phyloP scores from a whole-genome alignment of 345 rosid species.

The Hirschfeldia incana region DNA sequence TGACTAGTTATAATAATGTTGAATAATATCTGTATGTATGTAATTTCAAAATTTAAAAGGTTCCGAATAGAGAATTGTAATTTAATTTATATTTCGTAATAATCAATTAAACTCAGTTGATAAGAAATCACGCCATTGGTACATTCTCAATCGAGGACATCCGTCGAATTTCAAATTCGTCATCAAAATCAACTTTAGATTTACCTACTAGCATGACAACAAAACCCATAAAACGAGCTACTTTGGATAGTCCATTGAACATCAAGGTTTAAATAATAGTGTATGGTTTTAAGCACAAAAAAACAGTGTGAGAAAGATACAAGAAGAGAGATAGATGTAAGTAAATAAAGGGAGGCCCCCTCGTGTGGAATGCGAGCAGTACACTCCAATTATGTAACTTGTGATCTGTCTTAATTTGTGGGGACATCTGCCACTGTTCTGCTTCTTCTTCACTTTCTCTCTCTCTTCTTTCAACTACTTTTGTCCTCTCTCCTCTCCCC shows the following conservation, averaged over 20 bases:
- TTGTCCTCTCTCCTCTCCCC: conserved; percentile 29
- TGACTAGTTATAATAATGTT: neutral
- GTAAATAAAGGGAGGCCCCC: conserved; percentile 26
- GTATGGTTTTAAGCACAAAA: no score
- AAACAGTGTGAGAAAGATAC: neutral
- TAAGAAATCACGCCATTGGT: neutral
- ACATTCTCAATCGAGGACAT: neutral
- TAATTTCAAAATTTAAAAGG: neutral
- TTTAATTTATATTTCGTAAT: neutral
- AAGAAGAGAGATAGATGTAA: neutral
- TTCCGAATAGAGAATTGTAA: neutral
- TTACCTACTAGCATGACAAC: neutral
- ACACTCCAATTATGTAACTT: conserved; percentile 40
- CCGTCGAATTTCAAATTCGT: neutral
- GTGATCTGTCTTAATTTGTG: conserved; percentile 40
- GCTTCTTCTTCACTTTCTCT: conserved; percentile 27
- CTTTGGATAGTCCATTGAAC: conserved; percentile 5
- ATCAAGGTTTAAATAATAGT: neutral
- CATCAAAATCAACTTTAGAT: neutral
- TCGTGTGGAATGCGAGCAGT: conserved; percentile 43
- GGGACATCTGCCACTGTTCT: conserved; percentile 42
- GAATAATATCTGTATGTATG: neutral
- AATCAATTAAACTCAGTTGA: neutral
- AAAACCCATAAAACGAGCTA: neutral
- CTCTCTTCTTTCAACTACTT: conserved; percentile 34